Conservation (phyloP, 768 basidiomycete species). For the Auriscalpium vulgare region DNA sequence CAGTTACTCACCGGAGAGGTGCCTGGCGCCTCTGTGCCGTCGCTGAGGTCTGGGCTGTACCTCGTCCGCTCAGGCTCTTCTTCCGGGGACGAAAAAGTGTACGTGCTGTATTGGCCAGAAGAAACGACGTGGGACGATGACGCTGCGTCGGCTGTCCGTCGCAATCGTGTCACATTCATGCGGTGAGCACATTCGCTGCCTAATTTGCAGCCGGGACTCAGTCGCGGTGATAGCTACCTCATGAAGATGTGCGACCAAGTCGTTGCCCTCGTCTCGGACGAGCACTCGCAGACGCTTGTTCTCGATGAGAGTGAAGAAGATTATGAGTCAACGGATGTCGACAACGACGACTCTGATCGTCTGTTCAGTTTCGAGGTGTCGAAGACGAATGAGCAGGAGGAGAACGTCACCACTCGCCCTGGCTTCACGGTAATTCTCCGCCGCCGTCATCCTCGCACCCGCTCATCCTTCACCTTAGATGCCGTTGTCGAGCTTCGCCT, state of each 20-base stretch:
- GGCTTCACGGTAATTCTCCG: constrained; percentile 36
- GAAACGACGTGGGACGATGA: constrained; percentile 49
- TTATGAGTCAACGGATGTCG: constrained; percentile 24
- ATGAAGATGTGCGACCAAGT: constrained; percentile 53
- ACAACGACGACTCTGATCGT: constrained; percentile 36
- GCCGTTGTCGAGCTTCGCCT: neutral
- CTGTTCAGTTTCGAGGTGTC: constrained; percentile 47
- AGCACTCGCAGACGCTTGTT: constrained; percentile 36
- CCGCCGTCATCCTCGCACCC: neutral
- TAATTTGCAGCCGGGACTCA: neutral
- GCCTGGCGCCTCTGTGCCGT: constrained; percentile 15
- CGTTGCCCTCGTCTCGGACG: constrained; percentile 39
- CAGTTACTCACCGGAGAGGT: constrained; percentile 15
- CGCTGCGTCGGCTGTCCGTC: constrained; percentile 33
- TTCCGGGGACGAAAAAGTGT: constrained; percentile 23
- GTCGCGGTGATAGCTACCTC: constrained; percentile 36
- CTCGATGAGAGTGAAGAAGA: constrained; percentile 30
- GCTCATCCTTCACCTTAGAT: neutral
- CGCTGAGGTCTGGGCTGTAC: constrained; percentile 46
- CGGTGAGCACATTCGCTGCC: constrained; percentile 28
- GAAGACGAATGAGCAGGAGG: constrained; percentile 49
- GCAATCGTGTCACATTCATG: constrained; percentile 57
- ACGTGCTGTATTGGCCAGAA: constrained; percentile 57
- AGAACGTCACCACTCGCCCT: constrained; percentile 32
- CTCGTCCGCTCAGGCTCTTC: constrained; percentile 22